These are phyloP conservation scores for Babesia sp. DNA, from an alignment of 169 alveolate species.

Conservation along the genomic window DNA sequence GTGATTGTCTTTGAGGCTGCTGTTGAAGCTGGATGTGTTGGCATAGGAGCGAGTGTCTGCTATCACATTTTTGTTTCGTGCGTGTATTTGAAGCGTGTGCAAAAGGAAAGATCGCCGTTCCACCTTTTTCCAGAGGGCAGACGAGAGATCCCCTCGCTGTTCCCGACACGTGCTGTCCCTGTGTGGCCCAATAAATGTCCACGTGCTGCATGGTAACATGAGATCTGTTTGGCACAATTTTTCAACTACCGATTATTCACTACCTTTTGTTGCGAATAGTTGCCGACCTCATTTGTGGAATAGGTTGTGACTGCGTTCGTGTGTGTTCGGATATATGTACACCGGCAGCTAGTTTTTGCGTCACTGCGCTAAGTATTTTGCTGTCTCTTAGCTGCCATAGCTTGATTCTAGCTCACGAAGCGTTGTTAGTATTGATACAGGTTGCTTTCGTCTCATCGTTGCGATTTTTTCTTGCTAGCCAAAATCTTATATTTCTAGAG, in stretches of 20 bases:
- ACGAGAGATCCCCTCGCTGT: background rate
- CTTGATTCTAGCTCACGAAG: constrained; percentile 40
- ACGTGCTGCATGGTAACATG: constrained; percentile 14
- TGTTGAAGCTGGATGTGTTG: background rate
- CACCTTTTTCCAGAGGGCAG: background rate
- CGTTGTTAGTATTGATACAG: background rate
- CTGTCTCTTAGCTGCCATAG: constrained; percentile 10
- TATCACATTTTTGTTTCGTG: background rate
- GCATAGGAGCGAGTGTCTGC: background rate
- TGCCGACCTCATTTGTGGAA: background rate
- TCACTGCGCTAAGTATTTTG: background rate
- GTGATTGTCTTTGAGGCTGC: background rate
- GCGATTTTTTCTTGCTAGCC: background rate
- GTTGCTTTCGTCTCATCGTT: background rate
- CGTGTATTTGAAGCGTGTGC: background rate
- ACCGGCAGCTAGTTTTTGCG: background rate
- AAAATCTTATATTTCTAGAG: background rate
- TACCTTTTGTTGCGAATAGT: background rate
- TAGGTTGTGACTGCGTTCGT: constrained; percentile 6
- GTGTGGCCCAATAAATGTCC: constrained; percentile 12
- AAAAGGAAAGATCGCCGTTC: background rate
- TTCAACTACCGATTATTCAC: background rate
- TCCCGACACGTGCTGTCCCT: constrained; percentile 12
- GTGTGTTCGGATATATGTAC: constrained; percentile 8
- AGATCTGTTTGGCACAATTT: background rate